Evolutionary conservation across 2,329 filamentous ascomycete species (phyloP), one percentile per base, ranked within the genome.

Genomic region (Ceratocystis diversiconidia): DNA sequence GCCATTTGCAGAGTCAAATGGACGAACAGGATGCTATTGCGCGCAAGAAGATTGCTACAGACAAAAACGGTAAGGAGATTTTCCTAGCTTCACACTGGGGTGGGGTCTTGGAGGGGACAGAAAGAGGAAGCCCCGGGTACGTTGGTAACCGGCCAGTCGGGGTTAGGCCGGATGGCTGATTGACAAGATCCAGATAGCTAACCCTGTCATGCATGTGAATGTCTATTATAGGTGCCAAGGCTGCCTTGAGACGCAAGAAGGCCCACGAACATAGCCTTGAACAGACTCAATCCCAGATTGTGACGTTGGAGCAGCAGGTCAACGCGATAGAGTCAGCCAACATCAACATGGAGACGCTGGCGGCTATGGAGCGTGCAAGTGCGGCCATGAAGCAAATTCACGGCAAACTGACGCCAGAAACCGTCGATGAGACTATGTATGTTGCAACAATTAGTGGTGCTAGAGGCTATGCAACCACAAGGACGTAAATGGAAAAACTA

Each of bases 271-370:
- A 92, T 75, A 90, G 89, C 66, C 84, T 96, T 67, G 90, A 96
- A 70, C 92, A 96, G 77, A 97, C 92, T 1, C 82, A 85, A 67
- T 85, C 88, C 41, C 92, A 97, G 77, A 95, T 97, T 73, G 85
- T 86, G 71, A 95, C 94, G 25, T 81, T 99, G 57, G 94, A 99
- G 76, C 88, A 92, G 73, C 91, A 99, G 75, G 95, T 97, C 73
- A 94, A 94, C 75, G 87, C 89, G 68, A 97, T 99, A 79, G 94
- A 99, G 77, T 90, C 92, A 61, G 94, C 94, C 68, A 99, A 97
- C 75, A 96, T 99, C 80, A 99, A 99, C 81, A 87, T 92, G 77
- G 92, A 96, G 80, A 99, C 94, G 12, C 80, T 97, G 69, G 84
- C 87, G 70, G 92, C 92, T 6, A 96, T 99, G 91, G 87, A 95